A percentile compares a stretch with the other conserved stretches of the same genome.
phyloP scores from a whole-genome alignment of 2,329 filamentous ascomycete species.

The Aspergillus sp. region DNA sequence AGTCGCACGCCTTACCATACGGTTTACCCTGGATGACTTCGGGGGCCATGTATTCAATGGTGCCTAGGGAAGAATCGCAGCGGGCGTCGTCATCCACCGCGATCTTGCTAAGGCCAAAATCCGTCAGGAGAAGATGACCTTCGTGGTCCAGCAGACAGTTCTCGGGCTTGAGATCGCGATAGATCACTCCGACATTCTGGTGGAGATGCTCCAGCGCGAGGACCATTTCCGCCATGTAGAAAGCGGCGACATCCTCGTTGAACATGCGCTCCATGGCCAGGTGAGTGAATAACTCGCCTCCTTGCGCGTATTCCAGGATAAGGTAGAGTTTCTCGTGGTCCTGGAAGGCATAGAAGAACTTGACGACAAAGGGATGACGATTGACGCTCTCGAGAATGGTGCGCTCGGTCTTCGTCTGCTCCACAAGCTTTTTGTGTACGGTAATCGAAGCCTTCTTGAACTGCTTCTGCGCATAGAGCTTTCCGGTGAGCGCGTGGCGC shows the following conservation, averaged over 20 bases:
- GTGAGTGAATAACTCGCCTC: conserved; percentile 95
- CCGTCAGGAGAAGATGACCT: conserved; percentile 89
- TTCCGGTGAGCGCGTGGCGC: conserved; percentile 81
- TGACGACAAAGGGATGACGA: conserved; percentile 94
- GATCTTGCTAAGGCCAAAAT: conserved; percentile 96
- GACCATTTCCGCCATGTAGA: conserved; percentile 98
- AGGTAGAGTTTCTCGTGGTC: conserved; percentile 96
- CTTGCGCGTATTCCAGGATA: conserved; percentile 95
- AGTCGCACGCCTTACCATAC: conserved; percentile 94
- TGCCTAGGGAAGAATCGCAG: conserved; percentile 90
- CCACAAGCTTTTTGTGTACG: conserved; percentile 91
- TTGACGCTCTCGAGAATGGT: conserved; percentile 94
- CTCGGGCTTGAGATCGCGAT: conserved; percentile 95
- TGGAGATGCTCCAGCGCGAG: conserved; percentile 92
- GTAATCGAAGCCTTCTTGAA: conserved; percentile 95
- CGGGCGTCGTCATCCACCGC: conserved; percentile 66
- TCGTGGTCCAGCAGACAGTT: conserved; percentile 91
- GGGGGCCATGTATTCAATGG: conserved; percentile 98
- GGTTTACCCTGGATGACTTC: conserved; percentile 85
- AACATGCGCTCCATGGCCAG: conserved; percentile 95
- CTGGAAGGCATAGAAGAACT: conserved; percentile 97
- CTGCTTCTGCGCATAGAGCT: conserved; percentile 95
- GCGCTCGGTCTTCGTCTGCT: conserved; percentile 96
- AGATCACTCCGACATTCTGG: conserved; percentile 86
- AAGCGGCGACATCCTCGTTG: conserved; percentile 79